Evolutionary conservation across 2,329 filamentous ascomycete species (phyloP), one percentile per base, ranked within the genome.

Genomic region (Hypoxylon sp.): DNA sequence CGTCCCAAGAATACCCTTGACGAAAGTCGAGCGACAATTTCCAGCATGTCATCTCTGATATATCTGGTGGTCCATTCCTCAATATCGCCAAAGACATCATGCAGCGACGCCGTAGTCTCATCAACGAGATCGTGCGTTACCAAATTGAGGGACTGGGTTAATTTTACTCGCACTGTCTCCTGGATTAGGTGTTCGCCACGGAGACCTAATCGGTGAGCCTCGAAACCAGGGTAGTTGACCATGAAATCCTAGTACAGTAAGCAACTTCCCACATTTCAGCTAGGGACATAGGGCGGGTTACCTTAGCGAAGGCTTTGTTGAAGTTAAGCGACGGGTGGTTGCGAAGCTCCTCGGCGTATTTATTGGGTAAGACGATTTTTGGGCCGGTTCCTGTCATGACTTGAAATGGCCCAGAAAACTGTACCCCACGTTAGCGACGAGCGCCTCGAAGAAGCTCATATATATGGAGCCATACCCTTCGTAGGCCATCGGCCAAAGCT

Each of bases 1-100:
- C 75, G 69, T 2, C 85, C 84, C 1, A 86, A 74, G 64, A 86
- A 86, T 2, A 86, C 80, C 4, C 83, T 78, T 1, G 85, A 83
- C 0, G 85, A 85, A 10, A 87, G 69, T 7, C 84, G 82, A 14
- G 84, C 82, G 9, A 88, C 79, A 7, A 85, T 69, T 14, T 79
- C 75, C 1, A 84, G 79, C 19, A 84, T 60, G 32, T 79, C 74
- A 0, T 77, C 71, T 10, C 78, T 75, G 38, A 85, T 76, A 21
- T 70, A 63, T 34, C 79, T 71, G 1, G 78, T 71, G 10, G 76
- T 76, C 83, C 83, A 85, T 61, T 82, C 81, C 75, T 68, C 56
- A 49, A 36, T 67, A 21, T 70, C 67, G 9, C 78, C 79, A 23
- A 78, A 76, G 25, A 80, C 74, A 25, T 78, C 75, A 30, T 78